Base-by-base conservation (phyloP, 805 yeast genomes). In the Metschnikowia cerradonensis region DNA sequence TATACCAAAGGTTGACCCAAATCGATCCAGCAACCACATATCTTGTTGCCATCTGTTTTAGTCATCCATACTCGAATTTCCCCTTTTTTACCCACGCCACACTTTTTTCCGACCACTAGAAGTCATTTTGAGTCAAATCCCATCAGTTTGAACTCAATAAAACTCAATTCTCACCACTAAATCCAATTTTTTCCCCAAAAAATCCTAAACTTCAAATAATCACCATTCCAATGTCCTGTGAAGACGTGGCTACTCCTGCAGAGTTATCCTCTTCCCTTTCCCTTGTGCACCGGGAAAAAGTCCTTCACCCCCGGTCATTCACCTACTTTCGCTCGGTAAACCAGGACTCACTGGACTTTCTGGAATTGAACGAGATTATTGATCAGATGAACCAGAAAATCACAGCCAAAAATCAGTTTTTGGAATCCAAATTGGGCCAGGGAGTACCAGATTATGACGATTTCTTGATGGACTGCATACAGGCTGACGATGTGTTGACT, bases 381-480 rank as follows among this genome's bases (percentile, higher is more conserved):
- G 22, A 22, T 4, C 26, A 31, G 33, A 53, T 53, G 45, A 53
- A 53, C 30, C 37, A 8, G 3, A 53, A 53, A n/a, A 41, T 53
- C 8, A 32, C 31, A 4, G 39, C 42, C 19, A 50, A 45, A 13
- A 13, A n/a, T 2, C 19, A 26, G 4, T 49, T 43, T 19, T 33
- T 50, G 20, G 47, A 45, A 5, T 7, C 45, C 23, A 20, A 11
- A 33, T 6, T 33, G 5, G 45, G 38, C 13, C 13, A 37, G 2
- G 20, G 11, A 4, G n/a, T 14, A 14, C 36, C 38, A 19, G 45
- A 33, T 3, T 42, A 42, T 22, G 30, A 34, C 33, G 38, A 33
- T n/a, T 42, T 42, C 14, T 31, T 41, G 36, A 13, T 20, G 13
- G 15, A 14, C 4, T 41, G 45, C 26, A 13, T 26, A 10, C 30